A percentile compares a stretch with the other conserved stretches of the same genome.
phyloP scores from a whole-genome alignment of 2,329 filamentous ascomycete genomes.

The Westerdykella sp. region DNA sequence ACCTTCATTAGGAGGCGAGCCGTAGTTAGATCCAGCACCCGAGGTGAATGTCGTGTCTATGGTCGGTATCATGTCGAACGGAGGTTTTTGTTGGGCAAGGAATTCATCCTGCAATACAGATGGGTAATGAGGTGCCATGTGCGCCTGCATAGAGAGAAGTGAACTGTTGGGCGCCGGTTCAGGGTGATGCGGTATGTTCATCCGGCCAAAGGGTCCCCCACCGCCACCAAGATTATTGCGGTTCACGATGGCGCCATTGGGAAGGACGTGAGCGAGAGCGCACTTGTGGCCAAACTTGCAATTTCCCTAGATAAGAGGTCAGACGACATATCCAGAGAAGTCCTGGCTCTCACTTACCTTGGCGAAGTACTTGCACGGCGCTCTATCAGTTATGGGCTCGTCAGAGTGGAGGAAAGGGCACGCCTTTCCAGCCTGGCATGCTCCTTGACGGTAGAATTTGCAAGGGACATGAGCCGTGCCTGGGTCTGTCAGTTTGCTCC shows the following conservation, averaged over 20 bases:
- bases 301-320: slow-evolving; percentile 62
- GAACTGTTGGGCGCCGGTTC: slow-evolving; percentile 70
- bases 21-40: slow-evolving; percentile 61
- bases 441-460: slow-evolving; percentile 97
- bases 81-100: slow-evolving; percentile 27
- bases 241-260: slow-evolving; percentile 88
- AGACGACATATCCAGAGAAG: neutral
- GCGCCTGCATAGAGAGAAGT: slow-evolving; percentile 55
- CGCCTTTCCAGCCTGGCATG: slow-evolving; percentile 90
- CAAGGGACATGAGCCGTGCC: slow-evolving; percentile 96
- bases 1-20: slow-evolving; percentile 70
- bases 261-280: slow-evolving; percentile 90
- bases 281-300: slow-evolving; percentile 99
- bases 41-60: slow-evolving; percentile 56
- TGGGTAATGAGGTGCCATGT: slow-evolving; percentile 34
- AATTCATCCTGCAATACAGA: slow-evolving; percentile 40
- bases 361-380: slow-evolving; percentile 96
- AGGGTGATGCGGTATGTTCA: slow-evolving; percentile 59
- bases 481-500: slow-evolving; percentile 36
- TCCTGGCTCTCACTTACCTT: slow-evolving; percentile 56
- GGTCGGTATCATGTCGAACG: slow-evolving; percentile 48
- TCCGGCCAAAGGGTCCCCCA: slow-evolving; percentile 61
- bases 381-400: slow-evolving; percentile 73
- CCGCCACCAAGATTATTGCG: slow-evolving; percentile 46
- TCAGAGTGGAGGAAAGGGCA: slow-evolving; percentile 96